These are phyloP conservation scores for Wickerhamomyces sydowiorum DNA, from an alignment of 805 yeast genomes.

Conservation along the genomic window DNA sequence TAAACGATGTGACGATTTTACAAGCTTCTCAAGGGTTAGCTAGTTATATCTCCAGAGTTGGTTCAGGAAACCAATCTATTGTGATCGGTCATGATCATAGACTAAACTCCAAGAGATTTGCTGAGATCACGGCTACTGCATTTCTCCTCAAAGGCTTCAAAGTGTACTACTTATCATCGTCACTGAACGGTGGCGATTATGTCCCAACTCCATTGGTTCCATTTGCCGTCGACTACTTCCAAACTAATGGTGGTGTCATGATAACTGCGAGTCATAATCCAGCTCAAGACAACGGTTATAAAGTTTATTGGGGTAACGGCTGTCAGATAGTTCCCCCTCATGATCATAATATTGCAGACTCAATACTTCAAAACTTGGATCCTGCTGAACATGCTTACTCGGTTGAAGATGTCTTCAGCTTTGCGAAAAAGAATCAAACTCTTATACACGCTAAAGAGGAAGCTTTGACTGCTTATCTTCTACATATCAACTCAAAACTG, in stretches of 20 bases:
- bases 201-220: slow-evolving; percentile 94
- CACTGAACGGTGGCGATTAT: slow-evolving; percentile 21
- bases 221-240: slow-evolving; percentile 59
- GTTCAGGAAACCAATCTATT: slow-evolving; percentile 31
- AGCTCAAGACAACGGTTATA: slow-evolving; percentile 84
- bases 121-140: slow-evolving; percentile 70
- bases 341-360: slow-evolving; percentile 63
- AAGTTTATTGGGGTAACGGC: slow-evolving; percentile 89
- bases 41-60: slow-evolving; percentile 32
- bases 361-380: slow-evolving; percentile 52
- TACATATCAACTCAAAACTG: slow-evolving; percentile 26
- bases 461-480: slow-evolving; percentile 36
- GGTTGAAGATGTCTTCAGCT: slow-evolving; percentile 30
- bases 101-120: slow-evolving; percentile 72
- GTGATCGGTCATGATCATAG: slow-evolving; percentile 94
- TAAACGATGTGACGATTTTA: slow-evolving; percentile 83
- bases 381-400: slow-evolving; percentile 58
- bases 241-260: slow-evolving; percentile 84
- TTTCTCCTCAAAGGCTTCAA: slow-evolving; percentile 63
- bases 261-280: slow-evolving; percentile 89
- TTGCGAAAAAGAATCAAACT: slow-evolving; percentile 17
- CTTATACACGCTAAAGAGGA: slow-evolving; percentile 38
- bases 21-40: slow-evolving; percentile 89
- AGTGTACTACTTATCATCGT: slow-evolving; percentile 54
- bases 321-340: slow-evolving; percentile 96